Conservation (phyloP, 208 protist species). For the Wallacemonas sp. region DNA sequence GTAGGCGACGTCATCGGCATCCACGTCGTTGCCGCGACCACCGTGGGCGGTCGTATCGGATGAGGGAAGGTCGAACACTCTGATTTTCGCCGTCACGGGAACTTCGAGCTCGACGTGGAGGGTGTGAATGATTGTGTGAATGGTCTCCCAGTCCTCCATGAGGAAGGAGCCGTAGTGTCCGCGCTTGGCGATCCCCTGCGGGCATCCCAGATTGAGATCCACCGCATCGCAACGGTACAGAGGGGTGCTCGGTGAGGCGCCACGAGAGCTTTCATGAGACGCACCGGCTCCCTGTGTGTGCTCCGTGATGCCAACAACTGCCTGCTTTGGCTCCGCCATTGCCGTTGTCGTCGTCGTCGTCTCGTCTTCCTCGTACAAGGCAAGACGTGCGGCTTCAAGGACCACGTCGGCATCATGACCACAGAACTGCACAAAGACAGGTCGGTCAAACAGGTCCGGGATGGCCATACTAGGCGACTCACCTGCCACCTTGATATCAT, state of each 20-base stretch:
- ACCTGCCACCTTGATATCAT: too few relatives aligned
- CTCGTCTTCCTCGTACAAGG: slow-evolving; percentile 32
- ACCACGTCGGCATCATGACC: slow-evolving; percentile 66
- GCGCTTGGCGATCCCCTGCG: slow-evolving; percentile 91
- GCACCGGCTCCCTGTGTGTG: too few relatives aligned
- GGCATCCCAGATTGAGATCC: slow-evolving; percentile 92
- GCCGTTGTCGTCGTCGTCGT: too few relatives aligned
- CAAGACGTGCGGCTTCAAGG: slow-evolving; percentile 54
- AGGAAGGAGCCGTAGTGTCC: slow-evolving; percentile 93
- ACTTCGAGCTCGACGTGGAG: slow-evolving; percentile 83
- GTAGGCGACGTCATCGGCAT: slow-evolving; percentile 18
- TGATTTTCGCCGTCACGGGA: slow-evolving; percentile 92
- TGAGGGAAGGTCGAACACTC: slow-evolving; percentile 68
- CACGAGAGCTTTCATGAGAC: not conserved
- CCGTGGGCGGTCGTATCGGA: too few relatives aligned
- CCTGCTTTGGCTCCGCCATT: too few relatives aligned
- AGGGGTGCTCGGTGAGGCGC: slow-evolving; percentile 8
- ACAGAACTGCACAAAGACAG: slow-evolving; percentile 90
- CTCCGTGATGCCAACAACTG: too few relatives aligned
- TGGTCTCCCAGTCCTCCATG: slow-evolving; percentile 85
- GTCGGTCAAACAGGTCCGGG: slow-evolving; percentile 51
- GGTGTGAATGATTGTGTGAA: slow-evolving; percentile 84
- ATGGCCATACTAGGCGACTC: not conserved
- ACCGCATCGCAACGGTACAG: slow-evolving; percentile 81
- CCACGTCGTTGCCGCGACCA: not conserved